Percentiles rank a stretch among this genome's conserved stretches.
Evolutionary conservation across 2,329 filamentous ascomycete species (phyloP).

Genomic region (Aspergillus novoparasiticus): DNA sequence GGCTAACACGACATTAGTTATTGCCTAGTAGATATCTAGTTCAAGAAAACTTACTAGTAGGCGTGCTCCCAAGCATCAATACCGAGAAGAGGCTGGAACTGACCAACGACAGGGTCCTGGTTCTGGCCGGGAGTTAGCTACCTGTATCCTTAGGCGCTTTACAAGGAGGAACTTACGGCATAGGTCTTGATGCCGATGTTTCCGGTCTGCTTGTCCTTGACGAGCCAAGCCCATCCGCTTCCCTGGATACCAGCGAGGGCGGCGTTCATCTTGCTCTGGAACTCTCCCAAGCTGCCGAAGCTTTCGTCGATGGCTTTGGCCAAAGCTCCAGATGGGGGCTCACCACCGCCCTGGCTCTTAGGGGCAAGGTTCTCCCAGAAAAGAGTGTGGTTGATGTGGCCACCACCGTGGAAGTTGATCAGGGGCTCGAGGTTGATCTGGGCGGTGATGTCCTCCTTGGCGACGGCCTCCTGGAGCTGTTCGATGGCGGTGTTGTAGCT

Average conservation of each 20-base stretch:
- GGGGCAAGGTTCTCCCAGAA: conserved; percentile 71
- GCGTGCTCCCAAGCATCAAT: conserved; percentile 97
- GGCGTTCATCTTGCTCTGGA: conserved; percentile 66
- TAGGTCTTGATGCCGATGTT: conserved; percentile 63
- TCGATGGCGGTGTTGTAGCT: conserved; percentile 80
- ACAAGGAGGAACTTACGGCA: conserved; percentile 48
- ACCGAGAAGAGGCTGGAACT: conserved; percentile 78
- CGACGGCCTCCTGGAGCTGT: conserved; percentile 64
- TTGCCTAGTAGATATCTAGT: conserved; percentile 1
- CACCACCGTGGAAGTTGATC: conserved; percentile 68
- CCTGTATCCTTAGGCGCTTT: neutral
- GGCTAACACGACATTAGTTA: conserved; percentile 46
- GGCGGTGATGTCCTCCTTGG: conserved; percentile 55
- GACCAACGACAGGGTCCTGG: conserved; percentile 85
- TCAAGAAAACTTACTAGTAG: conserved; percentile 66
- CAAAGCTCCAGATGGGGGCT: conserved; percentile 61
- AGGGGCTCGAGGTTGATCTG: conserved; percentile 62
- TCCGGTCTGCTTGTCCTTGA: conserved; percentile 64
- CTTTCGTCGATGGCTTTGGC: conserved; percentile 60
- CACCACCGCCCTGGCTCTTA: conserved; percentile 63
- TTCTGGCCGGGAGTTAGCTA: conserved; percentile 51
- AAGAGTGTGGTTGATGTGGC: conserved; percentile 65
- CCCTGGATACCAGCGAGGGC: conserved; percentile 68
- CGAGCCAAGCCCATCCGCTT: conserved; percentile 65
- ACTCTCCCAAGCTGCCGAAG: conserved; percentile 60